A percentile compares a stretch with the other conserved stretches of the same genome.
phyloP scores from a whole-genome alignment of 768 basidiomycete species.

The Rhizopogon vinicolor region DNA sequence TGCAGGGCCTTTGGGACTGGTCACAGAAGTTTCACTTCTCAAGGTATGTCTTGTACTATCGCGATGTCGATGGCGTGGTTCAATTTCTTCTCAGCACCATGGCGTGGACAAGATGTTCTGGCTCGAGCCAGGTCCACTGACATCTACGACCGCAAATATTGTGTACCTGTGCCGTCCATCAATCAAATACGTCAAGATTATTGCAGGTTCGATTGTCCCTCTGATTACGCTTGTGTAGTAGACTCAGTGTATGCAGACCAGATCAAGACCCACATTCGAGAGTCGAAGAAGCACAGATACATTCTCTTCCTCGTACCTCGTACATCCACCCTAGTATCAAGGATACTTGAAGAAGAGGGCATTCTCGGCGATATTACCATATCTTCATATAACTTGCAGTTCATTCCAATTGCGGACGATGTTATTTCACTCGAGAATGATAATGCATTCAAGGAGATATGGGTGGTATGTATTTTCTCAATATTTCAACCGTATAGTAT shows the following conservation, averaged over 20 bases:
- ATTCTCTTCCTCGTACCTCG: conserved; percentile 87
- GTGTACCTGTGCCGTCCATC: conserved; percentile 90
- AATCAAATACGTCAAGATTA: conserved; percentile 81
- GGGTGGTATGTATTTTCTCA: conserved; percentile 62
- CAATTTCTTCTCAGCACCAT: conserved; percentile 68
- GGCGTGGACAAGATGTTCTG: conserved; percentile 99
- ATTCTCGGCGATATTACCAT: conserved; percentile 93
- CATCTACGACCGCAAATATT: conserved; percentile 80
- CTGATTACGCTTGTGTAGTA: conserved; percentile 17
- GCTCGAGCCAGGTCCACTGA: conserved; percentile 87
- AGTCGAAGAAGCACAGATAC: conserved; percentile 76
- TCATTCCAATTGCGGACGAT: conserved; percentile 92
- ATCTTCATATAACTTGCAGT: conserved; percentile 84
- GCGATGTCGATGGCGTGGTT: background rate
- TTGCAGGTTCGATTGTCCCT: conserved; percentile 66
- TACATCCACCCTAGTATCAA: conserved; percentile 77
- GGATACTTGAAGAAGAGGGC: conserved; percentile 93
- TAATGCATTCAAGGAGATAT: conserved; percentile 81
- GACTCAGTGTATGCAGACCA: conserved; percentile 58
- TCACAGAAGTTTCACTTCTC: conserved; percentile 90
- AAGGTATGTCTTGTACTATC: conserved; percentile 52
- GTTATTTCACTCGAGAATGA: conserved; percentile 88
- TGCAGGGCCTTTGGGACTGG: conserved; percentile 87
- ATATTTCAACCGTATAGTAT: background rate
- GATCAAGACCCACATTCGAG: conserved; percentile 73